phyloP scores from a whole-genome alignment of 768 basidiomycete genomes.

The Kondoa subrosea region DNA sequence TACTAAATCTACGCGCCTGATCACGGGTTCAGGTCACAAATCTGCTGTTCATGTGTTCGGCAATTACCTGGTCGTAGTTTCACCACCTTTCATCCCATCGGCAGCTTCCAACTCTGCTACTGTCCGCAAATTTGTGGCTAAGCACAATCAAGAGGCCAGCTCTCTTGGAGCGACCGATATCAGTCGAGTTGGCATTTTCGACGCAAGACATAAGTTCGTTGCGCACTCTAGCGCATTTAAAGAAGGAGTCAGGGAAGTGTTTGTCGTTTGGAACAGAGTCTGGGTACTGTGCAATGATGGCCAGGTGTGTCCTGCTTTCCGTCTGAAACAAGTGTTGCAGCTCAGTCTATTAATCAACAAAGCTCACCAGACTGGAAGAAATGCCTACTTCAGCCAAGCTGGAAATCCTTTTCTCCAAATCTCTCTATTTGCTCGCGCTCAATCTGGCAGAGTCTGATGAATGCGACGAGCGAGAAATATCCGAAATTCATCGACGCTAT shows the following conservation, averaged over 20 bases:
- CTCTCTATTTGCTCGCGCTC: constrained; percentile 50
- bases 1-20: background rate
- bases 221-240: constrained; percentile 61
- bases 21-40: constrained; percentile 18
- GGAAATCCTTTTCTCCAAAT: constrained; percentile 63
- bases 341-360: background rate
- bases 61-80: constrained; percentile 66
- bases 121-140: constrained; percentile 41
- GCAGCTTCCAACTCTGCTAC: constrained; percentile 54
- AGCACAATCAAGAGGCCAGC: background rate
- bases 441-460: constrained; percentile 64
- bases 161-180: constrained; percentile 1
- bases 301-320: constrained; percentile 39
- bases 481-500: constrained; percentile 67
- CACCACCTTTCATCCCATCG: constrained; percentile 59
- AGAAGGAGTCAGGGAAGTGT: constrained; percentile 64
- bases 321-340: background rate
- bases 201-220: constrained; percentile 5
- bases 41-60: constrained; percentile 18
- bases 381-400: constrained; percentile 70
- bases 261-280: constrained; percentile 64
- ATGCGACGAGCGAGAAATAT: constrained; percentile 54
- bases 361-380: constrained; percentile 56
- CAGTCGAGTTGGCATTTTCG: constrained; percentile 4
- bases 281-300: constrained; percentile 66